A percentile compares a stretch with the other conserved stretches of the same genome.
Conservation (phyloP, 257 asterid species). For the Solanum chaucha region DNA sequence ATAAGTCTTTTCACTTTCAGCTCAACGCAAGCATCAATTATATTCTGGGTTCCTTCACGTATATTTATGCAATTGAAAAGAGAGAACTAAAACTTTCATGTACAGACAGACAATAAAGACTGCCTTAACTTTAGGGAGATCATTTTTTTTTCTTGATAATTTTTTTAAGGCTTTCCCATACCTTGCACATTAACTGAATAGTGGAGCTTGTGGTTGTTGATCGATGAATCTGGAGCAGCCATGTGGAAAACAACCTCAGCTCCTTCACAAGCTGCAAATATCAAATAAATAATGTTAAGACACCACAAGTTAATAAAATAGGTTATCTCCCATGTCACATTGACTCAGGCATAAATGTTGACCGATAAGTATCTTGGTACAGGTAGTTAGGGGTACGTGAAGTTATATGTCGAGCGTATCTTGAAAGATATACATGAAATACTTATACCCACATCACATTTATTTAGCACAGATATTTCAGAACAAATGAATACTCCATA, state of each 20-base stretch:
- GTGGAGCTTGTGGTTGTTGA: conserved; percentile 74
- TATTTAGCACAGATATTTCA: background rate
- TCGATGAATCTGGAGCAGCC: conserved; percentile 99
- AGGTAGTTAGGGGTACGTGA: background rate
- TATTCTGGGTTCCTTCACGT: conserved; percentile 59
- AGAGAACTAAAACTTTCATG: background rate
- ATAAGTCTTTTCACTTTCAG: conserved; percentile 68
- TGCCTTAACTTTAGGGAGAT: background rate
- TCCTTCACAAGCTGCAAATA: conserved; percentile 66
- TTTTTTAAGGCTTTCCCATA: background rate
- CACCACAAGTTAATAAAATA: background rate
- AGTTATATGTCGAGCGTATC: background rate
- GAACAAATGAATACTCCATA: background rate
- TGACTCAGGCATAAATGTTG: background rate
- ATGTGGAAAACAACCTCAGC: conserved; percentile 93
- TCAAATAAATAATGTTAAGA: background rate
- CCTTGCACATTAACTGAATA: conserved; percentile 87
- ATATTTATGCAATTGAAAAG: background rate
- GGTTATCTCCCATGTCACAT: background rate
- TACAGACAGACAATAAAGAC: background rate
- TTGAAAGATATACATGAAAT: background rate
- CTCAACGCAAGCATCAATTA: conserved; percentile 83
- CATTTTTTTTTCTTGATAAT: background rate
- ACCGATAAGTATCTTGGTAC: background rate
- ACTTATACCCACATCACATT: background rate